Conservation (phyloP, 306 rosid genomes). For the Lupinus albus region DNA sequence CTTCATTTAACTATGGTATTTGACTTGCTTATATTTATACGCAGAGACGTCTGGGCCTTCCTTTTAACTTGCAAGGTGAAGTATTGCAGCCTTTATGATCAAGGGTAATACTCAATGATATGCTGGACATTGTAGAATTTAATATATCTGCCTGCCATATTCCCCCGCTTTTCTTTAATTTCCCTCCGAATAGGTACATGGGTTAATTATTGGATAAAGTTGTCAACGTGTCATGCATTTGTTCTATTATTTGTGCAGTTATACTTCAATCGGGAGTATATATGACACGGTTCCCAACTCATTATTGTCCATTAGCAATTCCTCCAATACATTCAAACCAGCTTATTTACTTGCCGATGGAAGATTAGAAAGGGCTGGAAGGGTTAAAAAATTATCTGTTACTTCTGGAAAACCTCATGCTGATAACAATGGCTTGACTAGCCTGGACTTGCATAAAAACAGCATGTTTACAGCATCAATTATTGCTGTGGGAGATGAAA, state of each 20-base stretch:
- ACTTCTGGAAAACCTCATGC: slow-evolving; percentile 46
- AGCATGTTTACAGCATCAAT: slow-evolving; percentile 73
- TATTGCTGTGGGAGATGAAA: slow-evolving; percentile 91
- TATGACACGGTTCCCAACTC: slow-evolving; percentile 89
- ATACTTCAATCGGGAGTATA: slow-evolving; percentile 91
- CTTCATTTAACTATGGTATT: slow-evolving; percentile 40
- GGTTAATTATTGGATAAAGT: slow-evolving; percentile 25
- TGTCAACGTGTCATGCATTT: slow-evolving; percentile 29
- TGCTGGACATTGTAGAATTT: slow-evolving; percentile 15
- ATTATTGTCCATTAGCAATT: slow-evolving; percentile 55
- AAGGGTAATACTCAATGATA: slow-evolving; percentile 71
- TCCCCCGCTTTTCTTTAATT: slow-evolving; percentile 18
- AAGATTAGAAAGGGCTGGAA: slow-evolving; percentile 94
- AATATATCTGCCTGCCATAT: slow-evolving; percentile 22
- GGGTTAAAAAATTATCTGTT: slow-evolving; percentile 68
- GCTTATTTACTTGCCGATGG: slow-evolving; percentile 93
- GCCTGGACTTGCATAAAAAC: slow-evolving; percentile 50
- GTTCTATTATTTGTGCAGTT: slow-evolving; percentile 54
- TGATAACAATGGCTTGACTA: slow-evolving; percentile 60
- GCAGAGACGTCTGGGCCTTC: slow-evolving; percentile 98
- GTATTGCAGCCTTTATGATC: slow-evolving; percentile 94
- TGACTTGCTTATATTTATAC: slow-evolving; percentile 47
- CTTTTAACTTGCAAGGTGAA: slow-evolving; percentile 74
- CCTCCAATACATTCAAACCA: slow-evolving; percentile 68
- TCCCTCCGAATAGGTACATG: slow-evolving; percentile 4